Conservation (phyloP, 2,329 filamentous ascomycete genomes). For the Alternaria sp. region DNA sequence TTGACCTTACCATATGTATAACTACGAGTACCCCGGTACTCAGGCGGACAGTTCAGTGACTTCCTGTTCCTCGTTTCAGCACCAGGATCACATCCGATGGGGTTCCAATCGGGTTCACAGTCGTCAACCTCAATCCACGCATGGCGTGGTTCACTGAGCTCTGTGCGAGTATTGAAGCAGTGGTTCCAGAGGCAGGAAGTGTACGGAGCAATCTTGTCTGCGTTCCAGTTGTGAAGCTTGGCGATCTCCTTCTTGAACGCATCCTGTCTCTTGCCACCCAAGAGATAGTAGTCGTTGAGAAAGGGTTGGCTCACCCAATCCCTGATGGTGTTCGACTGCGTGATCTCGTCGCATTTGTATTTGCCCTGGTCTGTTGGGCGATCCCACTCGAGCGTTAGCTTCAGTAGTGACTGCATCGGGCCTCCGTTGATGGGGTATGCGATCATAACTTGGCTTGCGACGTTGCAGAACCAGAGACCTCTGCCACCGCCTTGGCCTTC, state of each 20-base stretch:
- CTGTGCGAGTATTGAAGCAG: background rate
- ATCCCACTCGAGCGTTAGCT: constrained; percentile 3
- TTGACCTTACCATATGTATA: background rate
- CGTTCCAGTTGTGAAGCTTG: background rate
- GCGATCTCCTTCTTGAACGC: background rate
- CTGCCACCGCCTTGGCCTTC: background rate
- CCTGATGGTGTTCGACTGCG: background rate
- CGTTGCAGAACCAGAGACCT: constrained; percentile 4
- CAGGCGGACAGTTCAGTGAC: background rate
- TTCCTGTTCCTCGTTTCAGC: background rate
- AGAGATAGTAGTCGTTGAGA: background rate
- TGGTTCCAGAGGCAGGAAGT: background rate
- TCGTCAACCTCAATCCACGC: background rate
- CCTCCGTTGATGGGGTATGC: constrained; percentile 10
- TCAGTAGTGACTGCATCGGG: constrained; percentile 3
- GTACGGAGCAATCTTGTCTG: background rate
- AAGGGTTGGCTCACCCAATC: background rate
- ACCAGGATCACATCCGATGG: background rate
- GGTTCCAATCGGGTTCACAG: background rate
- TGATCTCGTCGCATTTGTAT: background rate
- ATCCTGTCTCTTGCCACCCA: background rate
- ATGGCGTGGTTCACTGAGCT: background rate
- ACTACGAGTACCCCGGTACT: background rate
- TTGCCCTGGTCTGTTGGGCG: background rate
- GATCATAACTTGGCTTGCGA: constrained; percentile 3